Percentiles rank a stretch among this genome's conserved stretches.
Evolutionary conservation across 805 yeast genomes (phyloP).

Genomic region (Pichia phayaonensis): DNA sequence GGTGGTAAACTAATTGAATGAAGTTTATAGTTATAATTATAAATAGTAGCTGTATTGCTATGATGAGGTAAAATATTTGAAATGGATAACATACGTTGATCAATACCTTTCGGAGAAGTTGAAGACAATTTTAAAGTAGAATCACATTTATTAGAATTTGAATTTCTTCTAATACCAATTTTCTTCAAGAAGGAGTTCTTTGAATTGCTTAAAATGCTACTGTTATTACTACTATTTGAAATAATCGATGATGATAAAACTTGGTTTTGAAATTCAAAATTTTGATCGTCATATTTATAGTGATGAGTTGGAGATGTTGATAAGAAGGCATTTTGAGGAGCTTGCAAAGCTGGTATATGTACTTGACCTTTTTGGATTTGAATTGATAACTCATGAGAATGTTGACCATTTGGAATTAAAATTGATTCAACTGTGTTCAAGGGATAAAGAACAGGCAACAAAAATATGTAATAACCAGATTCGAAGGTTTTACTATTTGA

Average conservation of each 20-base stretch:
- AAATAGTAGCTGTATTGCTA: constrained; percentile 20
- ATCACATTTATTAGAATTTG: constrained; percentile 6
- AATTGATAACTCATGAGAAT: constrained; percentile 36
- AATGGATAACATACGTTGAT: neutral
- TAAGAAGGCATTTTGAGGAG: constrained; percentile 26
- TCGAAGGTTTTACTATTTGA: constrained; percentile 24
- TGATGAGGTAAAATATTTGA: neutral
- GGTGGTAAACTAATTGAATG: constrained; percentile 52
- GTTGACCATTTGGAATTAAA: constrained; percentile 41
- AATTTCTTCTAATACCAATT: constrained; percentile 17
- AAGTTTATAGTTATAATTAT: constrained; percentile 30
- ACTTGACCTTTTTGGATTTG: constrained; percentile 30
- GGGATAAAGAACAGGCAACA: constrained; percentile 57
- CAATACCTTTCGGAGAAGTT: neutral
- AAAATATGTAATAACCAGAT: constrained; percentile 66
- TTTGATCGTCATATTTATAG: constrained; percentile 17
- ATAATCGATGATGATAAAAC: neutral
- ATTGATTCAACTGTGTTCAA: constrained; percentile 57
- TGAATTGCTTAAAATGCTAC: neutral
- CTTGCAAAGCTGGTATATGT: constrained; percentile 22
- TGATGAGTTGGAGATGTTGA: constrained; percentile 30
- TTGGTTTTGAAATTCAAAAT: constrained; percentile 1
- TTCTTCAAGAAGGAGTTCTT: constrained; percentile 18
- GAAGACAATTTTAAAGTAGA: constrained; percentile 5
- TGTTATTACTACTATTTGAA: neutral